Percentiles rank a stretch among this genome's conserved stretches.
Evolutionary conservation across 208 protist species (phyloP).

Genomic region (Porcisia hertigi): DNA sequence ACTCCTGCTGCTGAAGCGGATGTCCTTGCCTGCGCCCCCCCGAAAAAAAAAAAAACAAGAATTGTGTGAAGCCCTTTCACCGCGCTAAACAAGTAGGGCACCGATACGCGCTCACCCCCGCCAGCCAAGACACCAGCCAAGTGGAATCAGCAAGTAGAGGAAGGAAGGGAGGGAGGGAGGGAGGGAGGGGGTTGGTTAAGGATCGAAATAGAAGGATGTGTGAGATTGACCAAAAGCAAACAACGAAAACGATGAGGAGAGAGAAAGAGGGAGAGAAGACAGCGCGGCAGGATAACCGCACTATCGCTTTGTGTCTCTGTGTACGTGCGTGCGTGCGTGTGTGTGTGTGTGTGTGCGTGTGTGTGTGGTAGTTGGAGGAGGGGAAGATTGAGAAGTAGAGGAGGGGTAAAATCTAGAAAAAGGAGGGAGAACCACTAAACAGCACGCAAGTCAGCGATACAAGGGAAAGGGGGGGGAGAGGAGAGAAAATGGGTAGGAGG

Average conservation of each 20-base stretch:
- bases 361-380: not conserved
- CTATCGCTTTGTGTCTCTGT: not conserved
- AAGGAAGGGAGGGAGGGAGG: too few species aligned
- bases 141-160: too few species aligned
- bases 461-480: not conserved
- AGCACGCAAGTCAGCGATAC: not conserved
- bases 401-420: not conserved
- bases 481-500: not conserved
- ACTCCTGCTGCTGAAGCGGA: too few species aligned
- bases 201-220: too few species aligned
- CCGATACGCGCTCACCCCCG: too few species aligned
- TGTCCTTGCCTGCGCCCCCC: too few species aligned
- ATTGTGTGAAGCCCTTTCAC: too few species aligned
- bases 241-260: conserved; percentile 2
- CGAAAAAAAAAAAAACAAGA: too few species aligned
- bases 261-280: not conserved
- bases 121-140: too few species aligned
- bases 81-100: too few species aligned
- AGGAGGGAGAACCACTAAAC: not conserved
- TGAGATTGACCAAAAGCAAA: not conserved
- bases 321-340: not conserved
- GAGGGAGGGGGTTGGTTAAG: not conserved
- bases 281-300: not conserved
- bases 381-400: not conserved
- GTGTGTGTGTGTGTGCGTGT: not conserved